A percentile compares a stretch with the other conserved stretches of the same genome.
phyloP scores from a whole-genome alignment of 1,284 basidiomycete genomes.

The Ganoderma multipileum region DNA sequence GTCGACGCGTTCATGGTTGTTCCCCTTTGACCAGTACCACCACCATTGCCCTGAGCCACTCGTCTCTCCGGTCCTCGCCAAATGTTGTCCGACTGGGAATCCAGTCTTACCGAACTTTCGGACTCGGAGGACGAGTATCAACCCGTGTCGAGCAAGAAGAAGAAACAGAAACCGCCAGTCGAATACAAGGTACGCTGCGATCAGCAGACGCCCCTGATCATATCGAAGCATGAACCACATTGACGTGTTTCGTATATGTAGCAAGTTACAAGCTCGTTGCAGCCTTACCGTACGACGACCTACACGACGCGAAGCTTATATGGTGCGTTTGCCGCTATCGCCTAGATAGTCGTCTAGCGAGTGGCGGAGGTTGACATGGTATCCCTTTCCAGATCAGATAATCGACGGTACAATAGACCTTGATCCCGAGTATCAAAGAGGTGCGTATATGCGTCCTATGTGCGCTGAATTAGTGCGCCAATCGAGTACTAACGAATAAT shows the following conservation, averaged over 20 bases:
- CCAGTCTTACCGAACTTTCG: constrained; percentile 53
- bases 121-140: constrained; percentile 45
- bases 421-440: constrained; percentile 61
- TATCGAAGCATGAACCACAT: constrained; percentile 14
- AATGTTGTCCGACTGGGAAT: constrained; percentile 43
- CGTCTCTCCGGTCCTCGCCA: constrained; percentile 20
- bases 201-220: neutral
- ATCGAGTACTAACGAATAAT: neutral
- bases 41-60: constrained; percentile 6
- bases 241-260: constrained; percentile 27
- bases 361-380: neutral
- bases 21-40: constrained; percentile 12
- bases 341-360: neutral
- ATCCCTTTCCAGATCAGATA: constrained; percentile 49
- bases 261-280: constrained; percentile 33
- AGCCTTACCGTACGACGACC: constrained; percentile 50
- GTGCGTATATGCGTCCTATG: constrained; percentile 36
- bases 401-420: constrained; percentile 52
- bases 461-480: neutral
- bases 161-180: constrained; percentile 32
- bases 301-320: constrained; percentile 54
- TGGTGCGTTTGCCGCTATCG: constrained; percentile 39
- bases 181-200: constrained; percentile 44
- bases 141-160: constrained; percentile 34
- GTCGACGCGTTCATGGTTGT: neutral